Evolutionary conservation across 164 flowering plant genomes (phyloP), one percentile per base, ranked within the genome.

Genomic region (Pachysandra terminalis): DNA sequence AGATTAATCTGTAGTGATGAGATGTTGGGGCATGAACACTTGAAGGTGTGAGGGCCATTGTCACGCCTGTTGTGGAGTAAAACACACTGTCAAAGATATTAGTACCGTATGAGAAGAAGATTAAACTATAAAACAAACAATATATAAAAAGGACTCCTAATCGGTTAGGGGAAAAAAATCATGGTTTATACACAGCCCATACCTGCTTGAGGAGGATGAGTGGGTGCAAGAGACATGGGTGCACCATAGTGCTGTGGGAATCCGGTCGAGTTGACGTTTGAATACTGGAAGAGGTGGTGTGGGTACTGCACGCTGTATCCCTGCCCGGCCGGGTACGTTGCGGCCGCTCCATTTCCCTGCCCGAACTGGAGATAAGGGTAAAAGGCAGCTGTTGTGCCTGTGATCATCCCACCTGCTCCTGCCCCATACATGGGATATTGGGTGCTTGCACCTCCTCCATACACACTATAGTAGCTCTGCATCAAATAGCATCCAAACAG

Each of bases 41-140:
- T 70, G 79, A 74, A 67, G 75, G 54, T 24, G 74, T 27, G 56
- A 85, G 84, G 68, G 87, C 84, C 92, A 85, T 80, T 74, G 78
- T 90, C 82, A 93, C 81, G 90, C 98, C 98, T 93, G 97, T 69
- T 87, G 90, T 82, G 87, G 82, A 86, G 90, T 83, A 82, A 91
- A 85, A 74, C 88, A 89, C 81, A 93, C 96, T 93, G 93, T 87
- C 87, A 88, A 79, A 85, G 82, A 83, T 81, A 74, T 90, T 80
- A 87, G 91, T 82, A 77, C 64, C 64, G 37, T 56, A 69, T 17
- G 14, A 23, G 49, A 52, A 45, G 15, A 48, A 45, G n/a, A 59
- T 35, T 45, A 45, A 45, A 15, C 51, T 13, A 45, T 12, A 45
- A 45, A 45, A 10, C 14, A 45, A 45, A 10, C 17, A 45, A 12